These are phyloP conservation scores for Talaromyces piceae DNA, from an alignment of 2,329 filamentous ascomycete genomes.

Conservation along the genomic window DNA sequence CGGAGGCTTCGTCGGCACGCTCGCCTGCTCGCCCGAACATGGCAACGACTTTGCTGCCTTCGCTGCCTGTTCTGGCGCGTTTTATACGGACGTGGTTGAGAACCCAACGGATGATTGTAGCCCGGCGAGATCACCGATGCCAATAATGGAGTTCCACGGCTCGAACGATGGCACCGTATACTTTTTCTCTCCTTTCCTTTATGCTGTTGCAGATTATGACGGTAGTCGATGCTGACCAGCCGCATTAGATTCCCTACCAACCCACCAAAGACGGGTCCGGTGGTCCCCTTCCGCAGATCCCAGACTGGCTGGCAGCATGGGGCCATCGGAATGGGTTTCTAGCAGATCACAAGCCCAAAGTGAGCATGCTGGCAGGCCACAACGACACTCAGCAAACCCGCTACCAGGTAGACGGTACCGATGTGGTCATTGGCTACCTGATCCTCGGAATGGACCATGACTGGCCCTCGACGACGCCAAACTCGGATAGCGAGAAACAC, in stretches of 20 bases:
- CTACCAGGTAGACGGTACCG: background rate
- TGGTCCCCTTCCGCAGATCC: constrained; percentile 40
- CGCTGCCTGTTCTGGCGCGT: constrained; percentile 40
- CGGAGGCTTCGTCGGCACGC: constrained; percentile 41
- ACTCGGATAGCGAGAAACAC: background rate
- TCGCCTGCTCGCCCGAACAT: constrained; percentile 35
- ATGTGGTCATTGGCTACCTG: background rate
- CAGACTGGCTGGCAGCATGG: constrained; percentile 31
- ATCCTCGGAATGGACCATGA: background rate
- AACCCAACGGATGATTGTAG: constrained; percentile 20
- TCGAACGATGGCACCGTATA: constrained; percentile 40
- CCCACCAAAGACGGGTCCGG: constrained; percentile 23
- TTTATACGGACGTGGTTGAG: constrained; percentile 37
- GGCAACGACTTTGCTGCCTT: constrained; percentile 40
- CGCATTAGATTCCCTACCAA: background rate
- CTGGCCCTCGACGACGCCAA: background rate
- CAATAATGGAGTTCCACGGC: constrained; percentile 47
- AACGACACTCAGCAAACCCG: background rate
- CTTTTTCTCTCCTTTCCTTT: constrained; percentile 12
- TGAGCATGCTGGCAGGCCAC: background rate
- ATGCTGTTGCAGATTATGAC: too few species aligned
- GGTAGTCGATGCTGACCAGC: background rate
- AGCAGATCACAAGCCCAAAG: background rate
- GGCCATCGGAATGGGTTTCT: constrained; percentile 15
- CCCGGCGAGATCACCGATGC: constrained; percentile 31